Evolutionary conservation across 495 filamentous ascomycete species (phyloP).

Genomic region (Pyrenula massariospora): DNA sequence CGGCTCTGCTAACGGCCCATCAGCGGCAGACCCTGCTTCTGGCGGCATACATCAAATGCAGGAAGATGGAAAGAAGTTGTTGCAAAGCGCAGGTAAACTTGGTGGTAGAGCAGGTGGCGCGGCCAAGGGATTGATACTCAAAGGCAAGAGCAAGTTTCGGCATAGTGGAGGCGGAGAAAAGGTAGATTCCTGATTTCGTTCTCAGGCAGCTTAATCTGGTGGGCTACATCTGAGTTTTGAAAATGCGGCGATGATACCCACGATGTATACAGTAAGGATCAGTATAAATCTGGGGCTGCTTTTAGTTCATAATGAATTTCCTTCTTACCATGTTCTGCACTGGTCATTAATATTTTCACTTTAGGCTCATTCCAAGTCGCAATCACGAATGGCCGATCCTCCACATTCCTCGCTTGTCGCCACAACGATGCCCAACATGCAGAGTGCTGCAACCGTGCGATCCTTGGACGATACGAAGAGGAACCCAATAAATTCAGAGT

Average conservation of each 20-base stretch:
- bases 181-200: constrained; percentile 59
- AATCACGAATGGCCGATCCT: background rate
- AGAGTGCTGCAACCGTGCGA: too few species aligned
- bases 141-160: constrained; percentile 72
- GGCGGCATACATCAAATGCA: constrained; percentile 36
- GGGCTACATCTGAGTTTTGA: background rate
- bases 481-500: too few species aligned
- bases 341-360: background rate
- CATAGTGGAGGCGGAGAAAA: constrained; percentile 54
- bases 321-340: background rate
- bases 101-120: constrained; percentile 62
- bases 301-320: background rate
- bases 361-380: background rate
- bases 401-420: background rate
- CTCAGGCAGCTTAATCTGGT: constrained; percentile 1
- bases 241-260: background rate
- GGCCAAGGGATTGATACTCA: constrained; percentile 77
- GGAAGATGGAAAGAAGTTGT: constrained; percentile 69
- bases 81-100: constrained; percentile 64
- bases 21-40: constrained; percentile 17
- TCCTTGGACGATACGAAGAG: too few species aligned
- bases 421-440: background rate
- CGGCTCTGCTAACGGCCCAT: constrained; percentile 10
- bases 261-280: background rate
- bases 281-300: background rate